A percentile compares a stretch with the other conserved stretches of the same genome.
These are phyloP conservation scores for Pseudozyma sp. DNA, from an alignment of 1,284 basidiomycete species.

Conservation along the genomic window DNA sequence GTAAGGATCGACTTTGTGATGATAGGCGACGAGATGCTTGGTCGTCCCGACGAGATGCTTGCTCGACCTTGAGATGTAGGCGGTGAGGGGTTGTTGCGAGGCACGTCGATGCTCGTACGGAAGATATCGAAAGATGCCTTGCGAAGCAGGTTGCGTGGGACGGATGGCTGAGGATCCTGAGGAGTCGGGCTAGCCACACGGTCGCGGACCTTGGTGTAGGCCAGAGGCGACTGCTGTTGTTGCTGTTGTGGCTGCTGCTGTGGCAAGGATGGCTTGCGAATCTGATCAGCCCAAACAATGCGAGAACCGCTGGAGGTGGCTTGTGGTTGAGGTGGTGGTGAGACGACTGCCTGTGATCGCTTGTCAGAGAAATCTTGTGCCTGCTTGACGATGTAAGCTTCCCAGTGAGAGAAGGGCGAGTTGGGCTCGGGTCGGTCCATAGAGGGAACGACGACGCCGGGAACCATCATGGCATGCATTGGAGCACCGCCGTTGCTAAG, in stretches of 20 bases:
- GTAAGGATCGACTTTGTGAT: slow-evolving; percentile 21
- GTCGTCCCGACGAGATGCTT: not conserved
- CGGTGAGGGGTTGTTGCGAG: slow-evolving; percentile 5
- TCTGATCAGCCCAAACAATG: slow-evolving; percentile 45
- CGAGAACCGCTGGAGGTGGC: slow-evolving; percentile 9
- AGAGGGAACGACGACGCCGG: slow-evolving; percentile 24
- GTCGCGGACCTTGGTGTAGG: slow-evolving; percentile 40
- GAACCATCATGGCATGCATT: slow-evolving; percentile 46
- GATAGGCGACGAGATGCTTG: slow-evolving; percentile 35
- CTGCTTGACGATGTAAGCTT: slow-evolving; percentile 46
- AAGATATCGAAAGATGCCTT: slow-evolving; percentile 33
- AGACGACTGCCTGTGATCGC: slow-evolving; percentile 10
- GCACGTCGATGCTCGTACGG: slow-evolving; percentile 9
- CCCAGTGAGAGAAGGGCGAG: slow-evolving; percentile 43
- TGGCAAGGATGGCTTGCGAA: slow-evolving; percentile 25
- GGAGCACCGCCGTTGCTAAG: slow-evolving; percentile 22
- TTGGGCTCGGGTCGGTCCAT: slow-evolving; percentile 19
- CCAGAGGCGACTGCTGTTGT: slow-evolving; percentile 3
- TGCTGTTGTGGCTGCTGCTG: too few relatives aligned
- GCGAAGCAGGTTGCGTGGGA: slow-evolving; percentile 19
- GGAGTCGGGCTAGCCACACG: slow-evolving; percentile 29
- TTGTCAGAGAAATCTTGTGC: slow-evolving; percentile 33
- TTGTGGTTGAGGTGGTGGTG: slow-evolving; percentile 7
- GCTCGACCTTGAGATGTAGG: not conserved
- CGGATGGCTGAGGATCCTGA: slow-evolving; percentile 16